Conservation (phyloP, 2,329 filamentous ascomycete species). For the Cordyceps cicadae region DNA sequence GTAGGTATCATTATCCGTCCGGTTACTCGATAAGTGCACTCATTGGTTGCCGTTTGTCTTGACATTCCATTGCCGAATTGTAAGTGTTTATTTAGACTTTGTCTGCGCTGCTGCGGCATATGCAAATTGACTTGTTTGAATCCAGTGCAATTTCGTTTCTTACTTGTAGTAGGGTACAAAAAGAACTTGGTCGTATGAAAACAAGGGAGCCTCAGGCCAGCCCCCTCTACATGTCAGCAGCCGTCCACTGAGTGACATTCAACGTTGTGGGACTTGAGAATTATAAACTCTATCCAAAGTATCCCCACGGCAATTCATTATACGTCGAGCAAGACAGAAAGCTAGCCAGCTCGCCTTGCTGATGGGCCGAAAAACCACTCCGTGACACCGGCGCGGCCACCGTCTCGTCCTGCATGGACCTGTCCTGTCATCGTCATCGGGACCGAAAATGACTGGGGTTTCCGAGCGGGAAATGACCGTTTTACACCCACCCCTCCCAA, state of each 20-base stretch:
- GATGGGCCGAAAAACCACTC: not conserved
- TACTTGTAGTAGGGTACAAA: too few species aligned
- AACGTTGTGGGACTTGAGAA: not conserved
- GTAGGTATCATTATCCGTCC: not conserved
- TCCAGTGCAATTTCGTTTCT: too few species aligned
- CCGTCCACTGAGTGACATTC: not conserved
- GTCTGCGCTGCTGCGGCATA: not conserved
- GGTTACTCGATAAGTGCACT: not conserved
- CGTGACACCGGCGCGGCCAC: not conserved
- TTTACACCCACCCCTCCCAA: not conserved
- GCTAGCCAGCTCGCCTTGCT: not conserved
- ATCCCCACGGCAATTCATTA: not conserved
- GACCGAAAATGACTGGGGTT: not conserved
- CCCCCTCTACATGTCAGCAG: not conserved
- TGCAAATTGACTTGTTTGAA: not conserved
- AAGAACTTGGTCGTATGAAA: too few species aligned
- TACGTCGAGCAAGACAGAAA: not conserved
- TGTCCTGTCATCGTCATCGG: not conserved
- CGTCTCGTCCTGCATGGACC: not conserved
- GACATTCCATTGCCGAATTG: not conserved
- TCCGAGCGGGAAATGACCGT: constrained; percentile 2
- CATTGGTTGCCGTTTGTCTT: not conserved
- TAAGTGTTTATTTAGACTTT: not conserved
- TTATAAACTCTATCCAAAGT: not conserved
- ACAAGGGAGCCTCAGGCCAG: too few species aligned